phyloP scores from a whole-genome alignment of 306 rosid species.

The Alnus rubra region DNA sequence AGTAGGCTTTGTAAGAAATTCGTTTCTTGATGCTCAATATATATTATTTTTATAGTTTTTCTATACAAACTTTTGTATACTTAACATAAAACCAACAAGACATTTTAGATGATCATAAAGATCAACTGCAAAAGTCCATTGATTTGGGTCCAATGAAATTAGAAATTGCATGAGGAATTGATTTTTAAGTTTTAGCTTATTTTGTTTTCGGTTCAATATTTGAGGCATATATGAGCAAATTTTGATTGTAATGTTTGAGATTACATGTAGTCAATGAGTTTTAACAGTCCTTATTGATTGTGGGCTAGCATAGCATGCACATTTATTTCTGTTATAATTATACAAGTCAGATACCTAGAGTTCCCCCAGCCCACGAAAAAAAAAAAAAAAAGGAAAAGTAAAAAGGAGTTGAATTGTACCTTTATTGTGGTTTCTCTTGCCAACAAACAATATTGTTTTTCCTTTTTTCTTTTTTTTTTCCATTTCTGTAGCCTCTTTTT shows the following conservation, averaged over 20 bases:
- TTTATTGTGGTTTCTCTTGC: neutral
- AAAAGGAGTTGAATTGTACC: neutral
- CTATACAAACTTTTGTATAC: neutral
- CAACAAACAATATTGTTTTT: neutral
- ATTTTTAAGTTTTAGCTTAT: neutral
- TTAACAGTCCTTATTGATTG: no score
- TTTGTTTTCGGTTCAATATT: neutral
- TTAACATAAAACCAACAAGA: neutral
- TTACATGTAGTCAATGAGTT: no score
- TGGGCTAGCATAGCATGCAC: no score
- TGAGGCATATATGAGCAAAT: neutral
- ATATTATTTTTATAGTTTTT: no score
- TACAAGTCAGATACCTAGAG: no score
- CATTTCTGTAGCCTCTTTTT: neutral
- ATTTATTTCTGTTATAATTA: no score
- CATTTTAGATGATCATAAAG: neutral
- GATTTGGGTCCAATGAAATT: no score
- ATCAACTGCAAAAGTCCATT: no score
- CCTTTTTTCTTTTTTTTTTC: no score
- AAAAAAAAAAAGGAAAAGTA: no score
- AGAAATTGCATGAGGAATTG: neutral
- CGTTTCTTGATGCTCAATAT: neutral
- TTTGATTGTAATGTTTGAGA: neutral
- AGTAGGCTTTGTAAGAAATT: neutral
- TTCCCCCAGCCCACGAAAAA: no score